Conservation (phyloP, 2,329 filamentous ascomycete species). For the Cordyceps cateniannulata region DNA sequence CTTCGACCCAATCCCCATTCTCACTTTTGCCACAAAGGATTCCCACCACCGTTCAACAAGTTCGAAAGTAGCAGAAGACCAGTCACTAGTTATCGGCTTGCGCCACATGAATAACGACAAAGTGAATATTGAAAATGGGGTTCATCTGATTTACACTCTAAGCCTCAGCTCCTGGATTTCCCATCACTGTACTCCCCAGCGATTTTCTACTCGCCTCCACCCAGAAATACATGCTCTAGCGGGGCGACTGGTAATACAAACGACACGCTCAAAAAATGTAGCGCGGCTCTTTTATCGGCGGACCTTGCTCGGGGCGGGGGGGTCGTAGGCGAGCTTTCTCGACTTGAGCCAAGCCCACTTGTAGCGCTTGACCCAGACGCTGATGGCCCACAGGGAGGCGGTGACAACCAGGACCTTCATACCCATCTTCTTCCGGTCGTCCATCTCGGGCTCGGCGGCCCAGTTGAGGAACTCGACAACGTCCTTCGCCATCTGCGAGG, state of each 20-base stretch:
- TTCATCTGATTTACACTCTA: conserved; percentile 48
- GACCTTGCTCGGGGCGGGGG: conserved; percentile 52
- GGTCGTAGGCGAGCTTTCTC: conserved; percentile 84
- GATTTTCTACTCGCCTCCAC: conserved; percentile 35
- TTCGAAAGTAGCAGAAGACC: neutral
- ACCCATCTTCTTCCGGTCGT: conserved; percentile 99
- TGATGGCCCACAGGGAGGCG: conserved; percentile 73
- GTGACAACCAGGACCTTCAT: conserved; percentile 87
- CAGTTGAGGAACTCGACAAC: conserved; percentile 99
- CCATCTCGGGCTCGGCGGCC: conserved; percentile 98
- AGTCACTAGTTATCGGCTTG: neutral
- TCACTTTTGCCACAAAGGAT: neutral
- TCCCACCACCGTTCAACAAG: neutral
- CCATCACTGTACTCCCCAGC: conserved; percentile 21
- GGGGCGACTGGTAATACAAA: conserved; percentile 35
- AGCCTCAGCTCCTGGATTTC: conserved; percentile 26
- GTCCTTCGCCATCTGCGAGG: conserved; percentile 99
- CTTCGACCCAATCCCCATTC: too few relatives aligned
- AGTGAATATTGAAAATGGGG: conserved; percentile 32
- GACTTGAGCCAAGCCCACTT: conserved; percentile 98
- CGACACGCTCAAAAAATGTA: conserved; percentile 19
- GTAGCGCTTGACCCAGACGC: conserved; percentile 98
- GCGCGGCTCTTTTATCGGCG: conserved; percentile 36
- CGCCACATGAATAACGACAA: conserved; percentile 11
- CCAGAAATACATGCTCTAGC: conserved; percentile 36